phyloP scores from a whole-genome alignment of 768 basidiomycete genomes.

The Clavaria fumosa region DNA sequence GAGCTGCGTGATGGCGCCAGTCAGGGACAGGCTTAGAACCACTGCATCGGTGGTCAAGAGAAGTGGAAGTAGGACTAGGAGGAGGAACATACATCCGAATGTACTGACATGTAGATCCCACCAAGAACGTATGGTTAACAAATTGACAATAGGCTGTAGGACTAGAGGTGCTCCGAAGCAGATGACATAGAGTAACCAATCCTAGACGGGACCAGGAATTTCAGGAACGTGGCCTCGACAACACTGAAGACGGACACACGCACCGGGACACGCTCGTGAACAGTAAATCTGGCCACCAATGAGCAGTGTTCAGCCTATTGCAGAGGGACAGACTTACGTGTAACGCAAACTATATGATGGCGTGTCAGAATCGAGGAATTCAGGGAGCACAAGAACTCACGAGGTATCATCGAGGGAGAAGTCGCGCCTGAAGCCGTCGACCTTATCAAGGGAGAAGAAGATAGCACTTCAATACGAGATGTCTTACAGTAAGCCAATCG shows the following conservation, averaged over 20 bases:
- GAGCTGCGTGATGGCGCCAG: slow-evolving; percentile 73
- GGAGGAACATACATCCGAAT: slow-evolving; percentile 23
- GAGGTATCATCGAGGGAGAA: slow-evolving; percentile 71
- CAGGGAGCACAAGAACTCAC: slow-evolving; percentile 25
- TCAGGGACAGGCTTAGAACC: slow-evolving; percentile 55
- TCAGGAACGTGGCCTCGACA: slow-evolving; percentile 3
- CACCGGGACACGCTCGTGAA: not conserved
- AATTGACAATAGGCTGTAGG: slow-evolving; percentile 53
- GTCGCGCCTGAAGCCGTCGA: slow-evolving; percentile 57
- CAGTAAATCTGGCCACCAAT: not conserved
- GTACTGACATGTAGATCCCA: slow-evolving; percentile 79
- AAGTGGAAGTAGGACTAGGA: not conserved
- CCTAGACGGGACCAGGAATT: slow-evolving; percentile 16
- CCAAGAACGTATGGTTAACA: slow-evolving; percentile 59
- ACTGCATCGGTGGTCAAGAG: slow-evolving; percentile 24
- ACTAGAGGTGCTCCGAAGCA: slow-evolving; percentile 49
- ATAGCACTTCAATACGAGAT: slow-evolving; percentile 26
- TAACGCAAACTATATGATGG: slow-evolving; percentile 21
- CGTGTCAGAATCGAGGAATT: slow-evolving; percentile 8
- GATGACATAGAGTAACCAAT: slow-evolving; percentile 35
- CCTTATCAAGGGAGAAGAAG: slow-evolving; percentile 47
- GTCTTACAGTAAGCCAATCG: not conserved
- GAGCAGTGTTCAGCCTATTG: not conserved
- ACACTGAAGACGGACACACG: not conserved
- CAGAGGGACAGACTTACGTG: slow-evolving; percentile 20